Evolutionary conservation across 169 alveolate species (phyloP).

Genomic region (Babesia bovis): DNA sequence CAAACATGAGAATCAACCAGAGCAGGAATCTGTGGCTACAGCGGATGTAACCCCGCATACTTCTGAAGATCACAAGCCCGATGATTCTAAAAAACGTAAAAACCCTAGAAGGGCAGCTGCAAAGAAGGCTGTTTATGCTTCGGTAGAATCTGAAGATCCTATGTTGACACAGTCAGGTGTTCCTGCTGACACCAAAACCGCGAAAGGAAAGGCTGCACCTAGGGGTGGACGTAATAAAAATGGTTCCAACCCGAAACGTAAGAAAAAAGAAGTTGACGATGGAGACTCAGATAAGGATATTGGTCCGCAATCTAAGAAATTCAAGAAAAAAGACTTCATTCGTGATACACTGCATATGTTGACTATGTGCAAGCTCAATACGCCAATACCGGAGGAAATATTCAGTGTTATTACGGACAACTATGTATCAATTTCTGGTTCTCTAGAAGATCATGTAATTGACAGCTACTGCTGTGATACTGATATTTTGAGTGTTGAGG

Average conservation of each 20-base stretch:
- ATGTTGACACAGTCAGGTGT: too few species aligned
- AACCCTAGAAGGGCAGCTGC: too few species aligned
- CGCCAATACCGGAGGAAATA: slow-evolving; percentile 22
- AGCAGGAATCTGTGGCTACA: too few species aligned
- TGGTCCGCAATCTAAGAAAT: neutral
- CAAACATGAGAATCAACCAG: too few species aligned
- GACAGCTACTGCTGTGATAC: slow-evolving; percentile 26
- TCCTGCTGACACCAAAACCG: neutral
- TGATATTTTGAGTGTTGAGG: slow-evolving; percentile 1
- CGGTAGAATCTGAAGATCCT: too few species aligned
- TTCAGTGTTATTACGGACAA: neutral
- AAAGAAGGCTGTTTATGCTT: too few species aligned
- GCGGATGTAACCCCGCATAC: too few species aligned
- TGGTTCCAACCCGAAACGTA: neutral
- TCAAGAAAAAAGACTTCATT: neutral
- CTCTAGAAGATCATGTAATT: slow-evolving; percentile 13
- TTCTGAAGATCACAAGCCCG: too few species aligned
- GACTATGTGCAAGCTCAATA: slow-evolving; percentile 6
- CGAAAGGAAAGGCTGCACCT: neutral
- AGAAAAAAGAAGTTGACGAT: neutral
- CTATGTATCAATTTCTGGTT: slow-evolving; percentile 5
- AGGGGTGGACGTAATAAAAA: neutral
- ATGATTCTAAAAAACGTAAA: too few species aligned
- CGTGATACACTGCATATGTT: neutral
- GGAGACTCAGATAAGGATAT: neutral